Conservation (phyloP, 2,329 filamentous ascomycete genomes). For the Purpureocillium lavendulum region DNA sequence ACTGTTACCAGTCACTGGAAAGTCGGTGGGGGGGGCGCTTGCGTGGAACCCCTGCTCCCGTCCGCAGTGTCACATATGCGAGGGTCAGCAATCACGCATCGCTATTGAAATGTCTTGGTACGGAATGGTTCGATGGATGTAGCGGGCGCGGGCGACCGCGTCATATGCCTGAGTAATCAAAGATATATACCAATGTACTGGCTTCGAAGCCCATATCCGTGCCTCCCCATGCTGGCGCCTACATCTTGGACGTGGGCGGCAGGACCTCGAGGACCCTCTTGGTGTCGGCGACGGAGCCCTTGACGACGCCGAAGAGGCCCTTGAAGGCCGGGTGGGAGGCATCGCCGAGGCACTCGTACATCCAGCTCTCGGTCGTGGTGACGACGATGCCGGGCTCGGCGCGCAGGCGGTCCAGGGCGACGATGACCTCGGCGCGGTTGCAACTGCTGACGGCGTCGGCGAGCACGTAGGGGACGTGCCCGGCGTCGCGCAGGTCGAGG, state of each 20-base stretch:
- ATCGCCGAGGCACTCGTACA: constrained; percentile 87
- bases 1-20: no score
- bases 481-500: constrained; percentile 65
- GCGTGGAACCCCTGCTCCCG: no score
- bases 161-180: neutral
- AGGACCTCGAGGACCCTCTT: constrained; percentile 59
- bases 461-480: constrained; percentile 77
- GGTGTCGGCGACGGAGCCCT: constrained; percentile 65
- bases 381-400: constrained; percentile 63
- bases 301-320: constrained; percentile 66
- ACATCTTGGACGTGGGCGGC: constrained; percentile 49
- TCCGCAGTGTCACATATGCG: neutral
- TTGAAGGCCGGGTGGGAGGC: constrained; percentile 66
- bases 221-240: neutral
- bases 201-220: neutral
- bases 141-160: no score
- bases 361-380: constrained; percentile 79
- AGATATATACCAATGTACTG: neutral
- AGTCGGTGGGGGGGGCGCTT: no score
- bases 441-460: constrained; percentile 86
- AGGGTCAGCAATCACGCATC: no score
- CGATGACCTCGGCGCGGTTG: constrained; percentile 69
- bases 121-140: no score
- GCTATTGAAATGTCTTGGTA: no score
- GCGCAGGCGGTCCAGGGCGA: constrained; percentile 71